phyloP scores from a whole-genome alignment of 805 yeast species.

The Candida wancherniae region DNA sequence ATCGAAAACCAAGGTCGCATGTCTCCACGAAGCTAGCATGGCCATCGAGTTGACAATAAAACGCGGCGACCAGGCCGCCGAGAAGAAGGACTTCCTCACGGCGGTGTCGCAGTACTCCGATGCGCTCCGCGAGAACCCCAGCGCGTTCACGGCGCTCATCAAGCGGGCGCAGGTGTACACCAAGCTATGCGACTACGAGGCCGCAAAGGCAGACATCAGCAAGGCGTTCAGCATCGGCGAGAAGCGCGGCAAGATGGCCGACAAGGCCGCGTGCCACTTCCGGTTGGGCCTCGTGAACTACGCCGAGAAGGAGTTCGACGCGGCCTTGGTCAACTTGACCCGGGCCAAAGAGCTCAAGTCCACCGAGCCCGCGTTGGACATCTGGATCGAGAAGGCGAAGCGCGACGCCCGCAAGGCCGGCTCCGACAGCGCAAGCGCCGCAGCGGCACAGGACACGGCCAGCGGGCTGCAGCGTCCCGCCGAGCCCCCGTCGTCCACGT shows the following conservation, averaged over 20 bases:
- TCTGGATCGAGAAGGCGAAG: slow-evolving; percentile 43
- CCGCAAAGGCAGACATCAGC: slow-evolving; percentile 43
- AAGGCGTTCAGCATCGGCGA: slow-evolving; percentile 44
- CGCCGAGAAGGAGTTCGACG: slow-evolving; percentile 36
- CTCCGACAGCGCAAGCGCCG: too few species aligned
- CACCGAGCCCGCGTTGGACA: slow-evolving; percentile 41
- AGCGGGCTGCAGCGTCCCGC: background rate
- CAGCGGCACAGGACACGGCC: background rate
- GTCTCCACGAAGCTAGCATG: slow-evolving; percentile 18
- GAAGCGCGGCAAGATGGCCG: slow-evolving; percentile 40
- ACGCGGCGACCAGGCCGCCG: slow-evolving; percentile 29
- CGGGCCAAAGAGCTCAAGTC: slow-evolving; percentile 40
- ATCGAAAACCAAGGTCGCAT: background rate
- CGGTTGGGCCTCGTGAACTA: slow-evolving; percentile 45
- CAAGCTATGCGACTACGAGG: slow-evolving; percentile 43
- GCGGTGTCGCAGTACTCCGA: slow-evolving; percentile 41
- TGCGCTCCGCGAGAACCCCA: slow-evolving; percentile 40
- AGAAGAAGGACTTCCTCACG: slow-evolving; percentile 32
- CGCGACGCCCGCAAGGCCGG: slow-evolving; percentile 29
- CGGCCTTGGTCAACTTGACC: slow-evolving; percentile 39
- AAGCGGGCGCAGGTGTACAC: slow-evolving; percentile 49
- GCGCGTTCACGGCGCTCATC: slow-evolving; percentile 43
- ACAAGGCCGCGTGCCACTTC: slow-evolving; percentile 46
- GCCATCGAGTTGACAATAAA: slow-evolving; percentile 33
- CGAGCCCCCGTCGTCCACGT: too few species aligned